Evolutionary conservation across 805 yeast species (phyloP).

Genomic region (Lipomyces japonicus): DNA sequence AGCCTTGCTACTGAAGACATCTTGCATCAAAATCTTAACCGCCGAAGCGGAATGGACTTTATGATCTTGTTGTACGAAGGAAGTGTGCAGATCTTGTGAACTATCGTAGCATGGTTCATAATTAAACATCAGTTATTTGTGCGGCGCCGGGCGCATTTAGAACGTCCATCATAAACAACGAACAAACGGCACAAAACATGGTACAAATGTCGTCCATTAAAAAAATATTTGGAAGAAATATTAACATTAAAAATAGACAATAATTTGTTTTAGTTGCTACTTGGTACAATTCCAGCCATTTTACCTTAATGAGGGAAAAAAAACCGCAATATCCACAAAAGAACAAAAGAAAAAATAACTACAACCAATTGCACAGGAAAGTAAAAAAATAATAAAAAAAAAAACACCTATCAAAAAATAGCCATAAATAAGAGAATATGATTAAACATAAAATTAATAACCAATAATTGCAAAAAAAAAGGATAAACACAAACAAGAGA

Average conservation of each 20-base stretch:
- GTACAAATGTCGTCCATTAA: background rate
- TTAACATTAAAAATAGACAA: background rate
- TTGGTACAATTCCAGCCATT: no score
- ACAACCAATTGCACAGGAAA: no score
- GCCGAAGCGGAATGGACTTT: conserved; percentile 7
- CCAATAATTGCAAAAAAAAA: background rate
- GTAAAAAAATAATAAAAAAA: background rate
- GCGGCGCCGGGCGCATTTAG: no score
- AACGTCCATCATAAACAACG: background rate
- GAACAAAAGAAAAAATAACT: background rate
- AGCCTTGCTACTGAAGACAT: background rate
- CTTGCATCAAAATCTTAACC: no score
- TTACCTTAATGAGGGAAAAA: background rate
- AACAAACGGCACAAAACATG: background rate
- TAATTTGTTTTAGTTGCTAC: no score
- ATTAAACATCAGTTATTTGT: no score
- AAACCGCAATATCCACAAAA: background rate
- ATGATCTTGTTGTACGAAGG: background rate
- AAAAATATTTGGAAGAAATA: background rate
- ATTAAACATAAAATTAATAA: background rate
- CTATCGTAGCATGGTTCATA: no score
- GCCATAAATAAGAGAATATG: background rate
- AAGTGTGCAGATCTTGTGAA: background rate
- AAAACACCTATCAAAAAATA: background rate
- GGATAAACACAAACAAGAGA: background rate